A percentile compares a stretch with the other conserved stretches of the same genome.
These are phyloP conservation scores for Cymbopogon flexuosus DNA, from an alignment of 202 grass and related monocot species.

Conservation along the genomic window DNA sequence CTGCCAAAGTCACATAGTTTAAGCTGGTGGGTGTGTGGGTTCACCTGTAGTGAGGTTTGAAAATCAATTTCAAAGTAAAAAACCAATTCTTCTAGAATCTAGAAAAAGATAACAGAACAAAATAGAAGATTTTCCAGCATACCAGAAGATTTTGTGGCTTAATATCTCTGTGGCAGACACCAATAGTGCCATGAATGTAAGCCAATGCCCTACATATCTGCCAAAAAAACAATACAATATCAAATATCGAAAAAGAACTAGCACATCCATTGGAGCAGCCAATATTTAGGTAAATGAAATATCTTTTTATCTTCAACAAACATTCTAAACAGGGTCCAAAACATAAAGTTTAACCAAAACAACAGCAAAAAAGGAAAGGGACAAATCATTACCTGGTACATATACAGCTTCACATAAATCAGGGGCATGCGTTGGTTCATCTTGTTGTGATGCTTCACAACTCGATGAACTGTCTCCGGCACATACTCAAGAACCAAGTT, in stretches of 20 bases:
- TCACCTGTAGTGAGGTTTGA: conserved; percentile 52
- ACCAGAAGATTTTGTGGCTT: conserved; percentile 98
- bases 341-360: background rate
- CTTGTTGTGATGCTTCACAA: conserved; percentile 96
- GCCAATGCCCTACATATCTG: conserved; percentile 91
- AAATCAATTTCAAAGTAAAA: background rate
- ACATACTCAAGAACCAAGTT: conserved; percentile 95
- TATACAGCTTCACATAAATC: conserved; percentile 93
- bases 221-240: conserved; percentile 29
- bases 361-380: background rate
- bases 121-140: conserved; percentile 12
- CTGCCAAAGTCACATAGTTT: conserved; percentile 94
- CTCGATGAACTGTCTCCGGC: conserved; percentile 84
- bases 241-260: background rate
- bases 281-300: background rate
- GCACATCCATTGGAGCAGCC: background rate
- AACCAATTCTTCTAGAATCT: background rate
- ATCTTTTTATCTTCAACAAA: background rate
- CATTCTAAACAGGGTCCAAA: background rate
- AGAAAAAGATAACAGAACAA: background rate
- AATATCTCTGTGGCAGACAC: conserved; percentile 96
- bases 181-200: conserved; percentile 90
- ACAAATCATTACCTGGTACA: conserved; percentile 69
- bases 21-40: conserved; percentile 91
- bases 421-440: conserved; percentile 91